These are phyloP conservation scores for Cyclotella baltica DNA, from an alignment of 108 stramenopile species.

Conservation along the genomic window DNA sequence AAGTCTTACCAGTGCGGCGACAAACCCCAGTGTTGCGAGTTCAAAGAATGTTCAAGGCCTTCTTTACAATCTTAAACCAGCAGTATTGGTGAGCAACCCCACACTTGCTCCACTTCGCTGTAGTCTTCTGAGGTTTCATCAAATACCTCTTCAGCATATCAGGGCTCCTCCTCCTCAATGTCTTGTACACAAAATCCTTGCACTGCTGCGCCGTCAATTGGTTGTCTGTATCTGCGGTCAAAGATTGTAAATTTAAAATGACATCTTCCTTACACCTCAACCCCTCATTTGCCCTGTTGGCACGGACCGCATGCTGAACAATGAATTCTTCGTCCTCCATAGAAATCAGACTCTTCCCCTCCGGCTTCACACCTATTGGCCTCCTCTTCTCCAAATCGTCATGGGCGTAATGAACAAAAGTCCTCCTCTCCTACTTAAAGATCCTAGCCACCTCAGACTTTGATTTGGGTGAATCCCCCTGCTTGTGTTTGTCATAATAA, in stretches of 20 bases:
- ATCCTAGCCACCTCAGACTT: too few relatives aligned
- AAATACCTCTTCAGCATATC: not conserved
- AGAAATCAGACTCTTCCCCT: not conserved
- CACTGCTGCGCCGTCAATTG: not conserved
- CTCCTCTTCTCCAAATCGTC: too few relatives aligned
- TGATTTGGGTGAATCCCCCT: not conserved
- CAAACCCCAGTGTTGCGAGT: constrained; percentile 19
- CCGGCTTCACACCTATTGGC: not conserved
- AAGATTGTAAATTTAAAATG: not conserved
- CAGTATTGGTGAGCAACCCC: constrained; percentile 29
- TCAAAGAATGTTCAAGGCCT: constrained; percentile 14
- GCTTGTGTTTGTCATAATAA: not conserved
- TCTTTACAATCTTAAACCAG: constrained; percentile 21
- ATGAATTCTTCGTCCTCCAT: not conserved
- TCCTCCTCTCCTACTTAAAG: not conserved
- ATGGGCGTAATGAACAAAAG: not conserved
- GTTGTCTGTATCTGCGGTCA: not conserved
- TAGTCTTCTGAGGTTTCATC: constrained; percentile 21
- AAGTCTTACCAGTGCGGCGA: constrained; percentile 19
- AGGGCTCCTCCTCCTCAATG: not conserved
- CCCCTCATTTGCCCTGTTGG: not conserved
- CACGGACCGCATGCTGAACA: not conserved
- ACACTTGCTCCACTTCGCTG: constrained; percentile 14
- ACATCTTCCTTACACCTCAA: not conserved
- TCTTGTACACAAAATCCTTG: not conserved